These are phyloP conservation scores for Boletus rex-veris DNA, from an alignment of 768 basidiomycete species.

Conservation along the genomic window DNA sequence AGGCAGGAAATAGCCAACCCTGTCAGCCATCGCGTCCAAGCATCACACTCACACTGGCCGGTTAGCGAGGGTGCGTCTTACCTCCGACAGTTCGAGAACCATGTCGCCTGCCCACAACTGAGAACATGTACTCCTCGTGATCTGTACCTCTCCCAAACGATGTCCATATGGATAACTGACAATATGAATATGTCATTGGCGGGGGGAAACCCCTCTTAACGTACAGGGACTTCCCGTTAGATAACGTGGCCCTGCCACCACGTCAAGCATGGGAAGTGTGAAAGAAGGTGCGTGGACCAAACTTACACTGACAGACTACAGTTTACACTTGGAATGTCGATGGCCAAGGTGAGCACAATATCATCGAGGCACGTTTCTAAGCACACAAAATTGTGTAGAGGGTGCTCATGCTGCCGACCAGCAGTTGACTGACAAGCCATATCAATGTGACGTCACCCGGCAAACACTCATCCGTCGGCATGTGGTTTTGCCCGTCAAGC, in stretches of 20 bases:
- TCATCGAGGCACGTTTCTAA: neutral
- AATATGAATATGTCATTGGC: too few relatives aligned
- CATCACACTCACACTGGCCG: neutral
- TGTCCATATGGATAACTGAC: neutral
- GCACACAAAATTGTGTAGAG: too few relatives aligned
- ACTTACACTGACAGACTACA: neutral
- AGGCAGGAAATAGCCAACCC: neutral
- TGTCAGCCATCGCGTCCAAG: neutral
- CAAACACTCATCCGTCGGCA: too few relatives aligned
- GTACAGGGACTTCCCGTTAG: neutral
- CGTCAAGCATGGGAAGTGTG: neutral
- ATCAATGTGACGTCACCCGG: neutral
- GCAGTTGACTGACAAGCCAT: too few relatives aligned
- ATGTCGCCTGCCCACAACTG: neutral
- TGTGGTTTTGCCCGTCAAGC: too few relatives aligned
- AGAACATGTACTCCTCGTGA: neutral
- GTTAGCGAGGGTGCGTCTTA: neutral
- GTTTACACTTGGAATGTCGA: neutral
- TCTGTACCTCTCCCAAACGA: neutral
- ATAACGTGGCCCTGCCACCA: neutral
- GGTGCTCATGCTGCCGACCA: too few relatives aligned
- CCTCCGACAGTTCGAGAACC: neutral
- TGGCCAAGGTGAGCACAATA: neutral
- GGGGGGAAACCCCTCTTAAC: too few relatives aligned
- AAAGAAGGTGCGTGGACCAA: neutral